Evolutionary conservation across 2,329 filamentous ascomycete species (phyloP).

Genomic region (Tolypocladium album): DNA sequence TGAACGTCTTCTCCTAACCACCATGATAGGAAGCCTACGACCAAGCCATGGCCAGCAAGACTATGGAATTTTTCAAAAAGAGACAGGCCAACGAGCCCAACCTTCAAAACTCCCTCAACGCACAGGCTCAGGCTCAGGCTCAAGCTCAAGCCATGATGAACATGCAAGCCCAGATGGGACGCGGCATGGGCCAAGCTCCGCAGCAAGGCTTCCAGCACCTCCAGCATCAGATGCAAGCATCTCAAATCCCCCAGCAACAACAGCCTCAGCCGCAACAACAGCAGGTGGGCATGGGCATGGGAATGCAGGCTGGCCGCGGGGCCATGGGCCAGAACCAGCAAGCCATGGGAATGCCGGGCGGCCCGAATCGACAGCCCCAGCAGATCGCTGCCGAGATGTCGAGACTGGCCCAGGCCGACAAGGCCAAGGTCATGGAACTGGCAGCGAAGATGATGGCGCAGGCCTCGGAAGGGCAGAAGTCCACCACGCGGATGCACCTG

Average conservation of each 20-base stretch:
- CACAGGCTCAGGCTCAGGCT: conserved; percentile 26
- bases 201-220: conserved; percentile 47
- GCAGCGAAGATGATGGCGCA: conserved; percentile 28
- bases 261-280: conserved; percentile 18
- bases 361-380: conserved; percentile 19
- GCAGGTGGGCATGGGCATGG: conserved; percentile 29
- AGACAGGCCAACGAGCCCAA: conserved; percentile 38
- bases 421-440: conserved; percentile 31
- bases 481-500: conserved; percentile 15
- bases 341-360: conserved; percentile 25
- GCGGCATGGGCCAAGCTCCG: conserved; percentile 36
- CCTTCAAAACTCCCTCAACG: conserved; percentile 39
- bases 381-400: conserved; percentile 22
- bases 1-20: conserved; percentile 8
- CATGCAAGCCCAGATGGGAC: conserved; percentile 41
- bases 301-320: conserved; percentile 24
- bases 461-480: conserved; percentile 34
- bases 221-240: conserved; percentile 47
- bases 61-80: conserved; percentile 37
- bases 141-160: conserved; percentile 40
- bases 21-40: conserved; percentile 37
- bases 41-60: conserved; percentile 31
- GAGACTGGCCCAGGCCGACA: conserved; percentile 31
- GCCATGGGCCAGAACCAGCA: conserved; percentile 30
- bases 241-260: conserved; percentile 33